A percentile compares a stretch with the other conserved stretches of the same genome.
Conservation (phyloP, 805 yeast species). For the Jamesozyma gamospora region DNA sequence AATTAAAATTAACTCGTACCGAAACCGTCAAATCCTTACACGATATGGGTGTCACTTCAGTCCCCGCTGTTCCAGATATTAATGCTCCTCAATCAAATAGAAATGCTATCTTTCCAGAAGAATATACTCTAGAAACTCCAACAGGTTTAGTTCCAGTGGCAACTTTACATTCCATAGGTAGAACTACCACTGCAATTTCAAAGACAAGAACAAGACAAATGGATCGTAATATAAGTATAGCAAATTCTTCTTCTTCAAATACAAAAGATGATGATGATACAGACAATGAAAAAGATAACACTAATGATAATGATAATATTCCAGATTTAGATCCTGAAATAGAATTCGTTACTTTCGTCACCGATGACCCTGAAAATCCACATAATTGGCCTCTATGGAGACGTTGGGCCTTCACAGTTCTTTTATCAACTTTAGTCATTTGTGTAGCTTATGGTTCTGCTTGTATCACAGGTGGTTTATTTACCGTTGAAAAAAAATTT, state of each 20-base stretch:
- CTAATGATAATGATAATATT: slow-evolving; percentile 17
- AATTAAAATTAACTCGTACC: slow-evolving; percentile 40
- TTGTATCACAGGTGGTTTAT: slow-evolving; percentile 77
- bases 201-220: slow-evolving; percentile 32
- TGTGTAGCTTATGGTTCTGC: slow-evolving; percentile 92
- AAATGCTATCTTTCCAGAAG: slow-evolving; percentile 83
- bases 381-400: slow-evolving; percentile 59
- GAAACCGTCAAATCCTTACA: slow-evolving; percentile 67
- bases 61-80: slow-evolving; percentile 45
- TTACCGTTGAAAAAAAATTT: slow-evolving; percentile 53
- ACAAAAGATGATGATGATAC: slow-evolving; percentile 12
- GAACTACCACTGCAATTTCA: slow-evolving; percentile 33
- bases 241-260: slow-evolving; percentile 4
- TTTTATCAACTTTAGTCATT: slow-evolving; percentile 64
- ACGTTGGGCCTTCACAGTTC: slow-evolving; percentile 59
- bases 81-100: slow-evolving; percentile 43
- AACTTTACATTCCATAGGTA: slow-evolving; percentile 59
- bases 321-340: slow-evolving; percentile 49
- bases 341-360: slow-evolving; percentile 74
- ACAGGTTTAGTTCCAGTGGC: slow-evolving; percentile 81
- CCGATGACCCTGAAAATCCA: slow-evolving; percentile 83
- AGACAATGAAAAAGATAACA: slow-evolving; percentile 18
- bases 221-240: slow-evolving; percentile 6
- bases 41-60: slow-evolving; percentile 50
- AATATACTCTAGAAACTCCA: slow-evolving; percentile 75